Conservation (phyloP, 257 asterid species). For the Plantago major region DNA sequence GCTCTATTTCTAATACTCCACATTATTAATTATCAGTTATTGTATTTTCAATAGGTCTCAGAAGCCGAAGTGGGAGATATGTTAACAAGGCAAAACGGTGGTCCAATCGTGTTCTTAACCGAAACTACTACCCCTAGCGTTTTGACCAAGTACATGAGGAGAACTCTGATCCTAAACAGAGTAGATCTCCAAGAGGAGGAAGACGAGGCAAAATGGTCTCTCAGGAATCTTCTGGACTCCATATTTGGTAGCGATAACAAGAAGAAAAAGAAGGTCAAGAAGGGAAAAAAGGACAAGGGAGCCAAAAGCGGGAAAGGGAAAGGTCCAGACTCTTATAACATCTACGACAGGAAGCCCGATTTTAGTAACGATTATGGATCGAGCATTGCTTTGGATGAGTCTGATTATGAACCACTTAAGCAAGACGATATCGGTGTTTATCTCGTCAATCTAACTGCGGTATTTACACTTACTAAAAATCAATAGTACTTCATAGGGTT, state of each 20-base stretch:
- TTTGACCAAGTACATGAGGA: slow-evolving; percentile 60
- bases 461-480: slow-evolving; percentile 1
- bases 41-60: slow-evolving; percentile 41
- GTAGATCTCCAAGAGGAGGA: slow-evolving; percentile 16
- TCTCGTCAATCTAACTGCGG: slow-evolving; percentile 78
- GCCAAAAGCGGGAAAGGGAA: slow-evolving; percentile 6
- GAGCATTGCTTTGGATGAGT: slow-evolving; percentile 62
- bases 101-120: slow-evolving; percentile 53
- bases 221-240: slow-evolving; percentile 48
- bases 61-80: slow-evolving; percentile 36
- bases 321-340: slow-evolving; percentile 60
- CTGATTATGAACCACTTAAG: slow-evolving; percentile 54
- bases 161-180: slow-evolving; percentile 24
- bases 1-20: not conserved
- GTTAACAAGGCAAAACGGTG: slow-evolving; percentile 35
- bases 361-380: slow-evolving; percentile 69
- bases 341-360: slow-evolving; percentile 49
- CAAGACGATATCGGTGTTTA: slow-evolving; percentile 52
- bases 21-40: not conserved
- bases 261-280: slow-evolving; percentile 10
- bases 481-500: not conserved
- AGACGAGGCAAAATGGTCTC: slow-evolving; percentile 41
- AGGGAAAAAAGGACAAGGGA: not conserved
- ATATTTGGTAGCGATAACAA: slow-evolving; percentile 27
- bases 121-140: slow-evolving; percentile 36